Base-by-base conservation (phyloP, 2,329 filamentous ascomycete species). In the Teratosphaeriaceae sp. region DNA sequence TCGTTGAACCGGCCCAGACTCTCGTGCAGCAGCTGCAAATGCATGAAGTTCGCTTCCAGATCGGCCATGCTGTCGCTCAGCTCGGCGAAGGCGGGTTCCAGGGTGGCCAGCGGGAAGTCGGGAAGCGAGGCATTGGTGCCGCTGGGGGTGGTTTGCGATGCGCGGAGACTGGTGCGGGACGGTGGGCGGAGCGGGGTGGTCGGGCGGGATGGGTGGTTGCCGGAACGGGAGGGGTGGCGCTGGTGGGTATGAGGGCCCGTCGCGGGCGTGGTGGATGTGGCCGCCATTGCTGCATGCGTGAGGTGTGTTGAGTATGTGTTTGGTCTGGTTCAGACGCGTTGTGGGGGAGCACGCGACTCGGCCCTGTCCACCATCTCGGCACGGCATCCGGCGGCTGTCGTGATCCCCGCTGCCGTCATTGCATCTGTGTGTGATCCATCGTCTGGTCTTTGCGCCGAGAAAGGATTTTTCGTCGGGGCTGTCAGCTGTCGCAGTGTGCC, bases 21-120 rank as follows among this genome's bases (percentile, higher is more conserved):
- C 70, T 97, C 90, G 61, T 98, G 88, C 82, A 98, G 94, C 50
- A 96, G 71, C 65, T 97, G 90, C 53, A 98, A 81, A 63, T 96
- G 88, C 83, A 94, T 88, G 72, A 97, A 88, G 65, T 98, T 97
- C 47, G 88, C 87, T 70, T 98, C 92, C 8, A 98, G 77, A 57
- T 97, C 92, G 19, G 88, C 88, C 79, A 97, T 89, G 45, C 85
- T 84, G 65, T 98, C 92, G 8, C 87, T 85, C 2, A 98, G 75
- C 68, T 98, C 92, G 12, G 88, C 88, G 65, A 98, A 97, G 12
- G 85, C 84, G 0, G 88, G 87, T 62, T 97, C 89, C 45, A 97
- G 82, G 2, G 76, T 69, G 54, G 90, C 87, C 47, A 97, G 79
- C 0, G 88, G 88, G 46, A 82, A 80, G 3, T 76, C 66, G 3